Base-by-base conservation (phyloP, 2,329 filamentous ascomycete species). In the Xylariales sp. region DNA sequence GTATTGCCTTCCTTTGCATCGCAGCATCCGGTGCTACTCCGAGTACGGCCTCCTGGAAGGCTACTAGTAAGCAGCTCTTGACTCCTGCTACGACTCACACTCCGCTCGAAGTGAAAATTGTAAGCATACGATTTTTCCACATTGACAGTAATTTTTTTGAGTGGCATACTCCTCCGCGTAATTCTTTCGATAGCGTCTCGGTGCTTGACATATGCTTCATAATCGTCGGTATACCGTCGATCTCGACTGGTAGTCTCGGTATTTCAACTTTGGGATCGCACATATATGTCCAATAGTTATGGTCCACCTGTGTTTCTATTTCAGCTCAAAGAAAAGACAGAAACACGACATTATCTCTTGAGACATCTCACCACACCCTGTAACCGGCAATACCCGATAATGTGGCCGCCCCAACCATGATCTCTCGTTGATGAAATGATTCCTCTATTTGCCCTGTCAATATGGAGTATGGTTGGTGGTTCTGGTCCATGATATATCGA, bases 331-430 rank as follows among this genome's bases (percentile, higher is more conserved):
- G 8, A 4, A 20, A n/a, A 18, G 19, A 18, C 7, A 1, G 12
- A 11, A 16, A 14, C 15, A 10, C 13, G 20, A n/a, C 15, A 33
- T 10, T 33, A 30, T 10, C 24, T 25, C n/a, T 8, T 10, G 13
- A 29, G 8, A 27, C 8, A 6, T 33, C 40, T 39, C 29, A 39
- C 40, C 23, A 31, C 37, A 17, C 33, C 32, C 23, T 42, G 36
- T 4, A 37, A 37, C 17, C 32, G 25, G 15, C 30, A 20, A 25
- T 42, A 42, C 8, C 35, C 24, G 4, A 30, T 17, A 19, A 41
- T 29, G 12, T n/a, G 29, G 5, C 30, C 20, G 5, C 30, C 27
- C 29, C 29, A 42, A 5, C 12, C 29, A n/a, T 14, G 12, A 29
- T 31, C 19, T 16, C 20, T 29, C n/a, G 23, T 25, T 25, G 8